phyloP scores from a whole-genome alignment of 2,329 filamentous ascomycete genomes.

The Sporothrix humicola region DNA sequence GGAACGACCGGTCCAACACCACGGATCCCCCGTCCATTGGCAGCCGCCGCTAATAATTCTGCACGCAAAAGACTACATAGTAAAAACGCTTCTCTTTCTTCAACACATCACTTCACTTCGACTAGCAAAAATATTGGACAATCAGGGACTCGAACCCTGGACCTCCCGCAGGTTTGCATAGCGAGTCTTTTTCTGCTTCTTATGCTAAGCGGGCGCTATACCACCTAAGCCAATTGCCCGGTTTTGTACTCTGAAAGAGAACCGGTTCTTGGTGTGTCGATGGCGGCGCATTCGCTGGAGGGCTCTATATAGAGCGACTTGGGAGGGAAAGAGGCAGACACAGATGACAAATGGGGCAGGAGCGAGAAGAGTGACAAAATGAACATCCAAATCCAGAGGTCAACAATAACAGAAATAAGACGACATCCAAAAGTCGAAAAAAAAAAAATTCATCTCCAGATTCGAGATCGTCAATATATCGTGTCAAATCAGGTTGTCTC shows the following conservation, averaged over 20 bases:
- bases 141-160: constrained; percentile 36
- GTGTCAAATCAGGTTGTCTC: not conserved
- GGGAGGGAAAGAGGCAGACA: too few relatives aligned
- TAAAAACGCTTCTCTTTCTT: too few relatives aligned
- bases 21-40: not conserved
- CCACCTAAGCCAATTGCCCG: constrained; percentile 37
- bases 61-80: not conserved
- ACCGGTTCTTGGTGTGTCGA: constrained; percentile 26
- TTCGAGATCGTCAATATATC: not conserved
- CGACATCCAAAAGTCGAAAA: not conserved
- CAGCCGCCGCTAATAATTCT: not conserved
- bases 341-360: not conserved
- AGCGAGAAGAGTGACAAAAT: not conserved
- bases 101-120: not conserved
- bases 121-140: constrained; percentile 30
- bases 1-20: not conserved
- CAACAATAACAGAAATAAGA: too few relatives aligned
- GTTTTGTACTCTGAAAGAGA: not conserved
- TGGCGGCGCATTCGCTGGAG: not conserved
- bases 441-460: not conserved
- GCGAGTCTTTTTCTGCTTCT: not conserved
- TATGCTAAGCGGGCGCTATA: constrained; percentile 37
- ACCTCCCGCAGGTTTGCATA: constrained; percentile 36
- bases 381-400: not conserved
- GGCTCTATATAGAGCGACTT: not conserved